Conservation (phyloP, 805 yeast species). For the Priceomyces medius region DNA sequence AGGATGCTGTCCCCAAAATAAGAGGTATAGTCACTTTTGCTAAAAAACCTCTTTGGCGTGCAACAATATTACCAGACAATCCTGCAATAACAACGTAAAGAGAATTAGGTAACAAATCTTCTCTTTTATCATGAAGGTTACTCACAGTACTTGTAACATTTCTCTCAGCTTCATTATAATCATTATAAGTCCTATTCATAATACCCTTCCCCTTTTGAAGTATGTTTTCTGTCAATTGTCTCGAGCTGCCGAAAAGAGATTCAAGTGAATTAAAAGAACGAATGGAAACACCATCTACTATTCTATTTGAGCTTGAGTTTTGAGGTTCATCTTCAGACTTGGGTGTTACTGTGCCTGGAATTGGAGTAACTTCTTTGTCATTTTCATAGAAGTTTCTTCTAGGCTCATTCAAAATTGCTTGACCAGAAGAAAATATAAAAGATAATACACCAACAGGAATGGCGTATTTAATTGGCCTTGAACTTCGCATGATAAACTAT, state of each 20-base stretch:
- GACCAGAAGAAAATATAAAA: neutral
- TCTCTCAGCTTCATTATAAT: constrained; percentile 60
- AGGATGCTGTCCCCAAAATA: constrained; percentile 59
- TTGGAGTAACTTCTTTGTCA: constrained; percentile 43
- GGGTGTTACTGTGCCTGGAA: constrained; percentile 51
- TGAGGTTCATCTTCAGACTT: constrained; percentile 43
- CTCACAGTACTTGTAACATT: constrained; percentile 62
- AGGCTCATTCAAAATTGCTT: constrained; percentile 14
- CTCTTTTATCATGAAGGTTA: constrained; percentile 59
- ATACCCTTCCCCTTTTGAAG: constrained; percentile 25
- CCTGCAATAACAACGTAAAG: constrained; percentile 68
- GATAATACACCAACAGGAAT: constrained; percentile 1
- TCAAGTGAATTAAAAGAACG: constrained; percentile 54
- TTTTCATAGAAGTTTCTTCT: constrained; percentile 51
- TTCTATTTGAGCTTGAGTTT: constrained; percentile 44
- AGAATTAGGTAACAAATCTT: constrained; percentile 69
- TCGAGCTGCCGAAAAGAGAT: constrained; percentile 43
- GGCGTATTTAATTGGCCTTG: neutral
- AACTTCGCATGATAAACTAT: neutral
- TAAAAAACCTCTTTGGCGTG: constrained; percentile 63
- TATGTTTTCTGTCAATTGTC: constrained; percentile 41
- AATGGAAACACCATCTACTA: constrained; percentile 57
- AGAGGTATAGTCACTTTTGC: constrained; percentile 58
- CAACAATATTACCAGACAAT: constrained; percentile 67
- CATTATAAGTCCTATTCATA: constrained; percentile 47